A percentile compares a stretch with the other conserved stretches of the same genome.
These are phyloP conservation scores for Polymyxa betae DNA, from an alignment of 208 protist species.

Conservation along the genomic window DNA sequence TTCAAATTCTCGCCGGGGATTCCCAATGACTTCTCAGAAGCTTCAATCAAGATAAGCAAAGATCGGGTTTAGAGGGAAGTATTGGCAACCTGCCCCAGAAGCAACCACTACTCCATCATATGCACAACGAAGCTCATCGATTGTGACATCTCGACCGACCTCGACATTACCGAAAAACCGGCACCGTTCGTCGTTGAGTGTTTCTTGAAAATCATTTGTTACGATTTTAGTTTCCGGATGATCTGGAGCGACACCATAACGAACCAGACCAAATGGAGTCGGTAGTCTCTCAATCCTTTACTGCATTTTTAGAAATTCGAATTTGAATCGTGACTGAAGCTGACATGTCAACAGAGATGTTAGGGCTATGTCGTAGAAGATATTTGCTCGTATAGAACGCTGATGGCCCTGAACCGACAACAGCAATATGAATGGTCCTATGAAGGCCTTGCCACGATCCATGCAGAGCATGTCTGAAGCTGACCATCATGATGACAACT, in stretches of 20 bases:
- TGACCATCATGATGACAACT: neutral
- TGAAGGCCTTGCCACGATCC: neutral
- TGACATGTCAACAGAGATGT: conserved; percentile 73
- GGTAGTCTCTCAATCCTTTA: conserved; percentile 83
- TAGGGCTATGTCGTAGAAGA: conserved; percentile 74
- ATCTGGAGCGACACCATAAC: conserved; percentile 94
- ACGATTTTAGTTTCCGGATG: conserved; percentile 95
- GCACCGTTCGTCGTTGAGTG: conserved; percentile 69
- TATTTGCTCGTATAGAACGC: conserved; percentile 90
- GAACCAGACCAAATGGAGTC: conserved; percentile 91
- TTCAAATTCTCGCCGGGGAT: conserved; percentile 18
- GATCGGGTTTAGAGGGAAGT: neutral
- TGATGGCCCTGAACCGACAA: conserved; percentile 89
- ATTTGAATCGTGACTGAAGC: neutral
- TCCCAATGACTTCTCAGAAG: neutral
- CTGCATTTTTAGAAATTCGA: neutral
- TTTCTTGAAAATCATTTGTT: conserved; percentile 81
- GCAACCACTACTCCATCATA: conserved; percentile 90
- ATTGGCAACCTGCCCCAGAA: conserved; percentile 80
- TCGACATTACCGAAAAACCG: conserved; percentile 89
- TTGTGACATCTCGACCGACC: conserved; percentile 71
- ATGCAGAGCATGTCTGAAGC: neutral
- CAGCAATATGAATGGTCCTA: neutral
- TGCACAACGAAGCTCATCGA: conserved; percentile 72
- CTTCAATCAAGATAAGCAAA: neutral